Base-by-base conservation (phyloP, 2,329 filamentous ascomycete species). In the Aspergillus sp. region DNA sequence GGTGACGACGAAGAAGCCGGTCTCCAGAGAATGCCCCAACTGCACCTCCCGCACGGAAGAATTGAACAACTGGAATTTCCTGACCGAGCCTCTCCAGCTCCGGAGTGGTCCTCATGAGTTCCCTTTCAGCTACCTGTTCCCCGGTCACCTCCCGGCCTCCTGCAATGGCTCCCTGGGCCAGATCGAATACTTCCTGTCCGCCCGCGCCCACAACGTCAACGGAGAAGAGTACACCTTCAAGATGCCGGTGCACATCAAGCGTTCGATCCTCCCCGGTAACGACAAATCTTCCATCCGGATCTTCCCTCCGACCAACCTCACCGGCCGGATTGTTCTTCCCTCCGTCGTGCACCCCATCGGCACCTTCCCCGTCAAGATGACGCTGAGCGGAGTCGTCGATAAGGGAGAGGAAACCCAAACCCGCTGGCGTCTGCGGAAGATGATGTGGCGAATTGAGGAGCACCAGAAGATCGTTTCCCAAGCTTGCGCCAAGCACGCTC, bases 241-340 rank as follows among this genome's bases (percentile, higher is more conserved):
- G 56, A 84, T 85, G 64, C 81, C 82, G 9, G 78, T 97, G 42
- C 79, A 86, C 50, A 82, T 97, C 61, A 87, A 87, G 75, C 89
- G 93, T 56, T 88, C 91, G 31, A 83, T 97, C 21, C 81, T 88
- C 49, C 84, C 89, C 2, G 88, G 91, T 45, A 80, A 83, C 49
- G 91, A 95, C 56, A 93, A 95, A 74, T 87, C 92, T 73, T 95
- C 89, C 14, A 86, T 96, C 57, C 90, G 93, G 66, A 89, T 97
- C 66, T 99, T 99, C 75, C 94, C 93, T 45, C 93, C 94, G 0
- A 99, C 94, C 61, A 94, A 96, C 74, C 87, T 99, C 65, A 92
- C 90, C 60, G 89, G 91, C 53, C 87, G 86, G 65, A 88, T 94
- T 57, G 86, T 90, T 64, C 87, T 96, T 58, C 88, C 88, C 44